Evolutionary conservation across 495 filamentous ascomycete species (phyloP).

Genomic region (Lepidopterella palustris): DNA sequence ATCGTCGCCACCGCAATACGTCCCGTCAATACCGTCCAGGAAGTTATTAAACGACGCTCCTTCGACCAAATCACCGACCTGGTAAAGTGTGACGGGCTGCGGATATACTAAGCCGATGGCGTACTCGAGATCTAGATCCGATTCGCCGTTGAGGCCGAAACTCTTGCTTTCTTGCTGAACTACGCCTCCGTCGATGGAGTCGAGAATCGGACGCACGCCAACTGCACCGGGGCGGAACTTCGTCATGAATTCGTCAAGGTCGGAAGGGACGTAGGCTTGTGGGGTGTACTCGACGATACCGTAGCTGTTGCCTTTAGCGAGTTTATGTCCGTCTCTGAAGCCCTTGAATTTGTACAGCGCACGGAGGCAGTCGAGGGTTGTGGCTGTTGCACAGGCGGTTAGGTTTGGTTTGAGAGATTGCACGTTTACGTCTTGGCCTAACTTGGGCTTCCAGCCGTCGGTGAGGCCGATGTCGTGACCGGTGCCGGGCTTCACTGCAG

Average conservation of each 20-base stretch:
- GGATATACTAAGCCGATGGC: conserved; percentile 51
- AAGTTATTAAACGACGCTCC: conserved; percentile 40
- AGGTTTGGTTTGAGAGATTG: conserved; percentile 3
- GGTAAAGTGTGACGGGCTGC: conserved; percentile 53
- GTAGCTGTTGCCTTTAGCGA: conserved; percentile 41
- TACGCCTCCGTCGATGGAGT: conserved; percentile 42
- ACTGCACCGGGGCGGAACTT: conserved; percentile 41
- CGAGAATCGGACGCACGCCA: conserved; percentile 41
- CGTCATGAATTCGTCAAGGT: conserved; percentile 56
- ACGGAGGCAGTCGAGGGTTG: conserved; percentile 50
- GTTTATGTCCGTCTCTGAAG: conserved; percentile 26
- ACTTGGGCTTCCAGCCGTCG: background rate
- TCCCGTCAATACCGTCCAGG: conserved; percentile 41
- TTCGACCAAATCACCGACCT: conserved; percentile 47
- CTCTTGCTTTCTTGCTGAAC: conserved; percentile 29
- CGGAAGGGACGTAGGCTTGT: conserved; percentile 44
- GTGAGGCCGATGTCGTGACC: background rate
- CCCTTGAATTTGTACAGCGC: conserved; percentile 48
- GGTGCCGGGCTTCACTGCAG: conserved; percentile 2
- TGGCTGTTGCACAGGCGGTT: conserved; percentile 38
- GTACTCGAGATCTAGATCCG: conserved; percentile 47
- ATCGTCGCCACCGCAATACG: conserved; percentile 39
- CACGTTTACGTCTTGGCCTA: conserved; percentile 30
- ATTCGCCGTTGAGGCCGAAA: conserved; percentile 40
- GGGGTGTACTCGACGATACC: conserved; percentile 49